Evolutionary conservation across 495 filamentous ascomycete species (phyloP).

Genomic region (Aspergillus cavernicola): DNA sequence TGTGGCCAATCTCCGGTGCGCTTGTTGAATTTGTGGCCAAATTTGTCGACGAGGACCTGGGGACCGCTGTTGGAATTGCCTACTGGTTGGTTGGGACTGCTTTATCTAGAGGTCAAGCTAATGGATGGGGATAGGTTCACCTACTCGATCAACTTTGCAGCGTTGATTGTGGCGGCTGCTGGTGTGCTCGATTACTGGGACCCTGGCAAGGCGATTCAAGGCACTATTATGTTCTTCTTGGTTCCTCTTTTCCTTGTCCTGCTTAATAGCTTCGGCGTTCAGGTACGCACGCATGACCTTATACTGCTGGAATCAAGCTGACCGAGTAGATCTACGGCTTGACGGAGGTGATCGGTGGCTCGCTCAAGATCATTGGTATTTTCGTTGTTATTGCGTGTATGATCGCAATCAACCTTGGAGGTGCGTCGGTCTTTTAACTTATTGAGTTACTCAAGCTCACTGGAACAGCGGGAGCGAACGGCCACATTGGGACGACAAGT

Average conservation of each 20-base stretch:
- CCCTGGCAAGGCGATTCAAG: slow-evolving; percentile 22
- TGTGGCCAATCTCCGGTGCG: slow-evolving; percentile 47
- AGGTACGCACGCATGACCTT: slow-evolving; percentile 17
- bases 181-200: slow-evolving; percentile 37
- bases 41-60: slow-evolving; percentile 48
- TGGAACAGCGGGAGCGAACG: slow-evolving; percentile 8
- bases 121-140: slow-evolving; percentile 32
- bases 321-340: slow-evolving; percentile 32
- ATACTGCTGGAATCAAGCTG: not conserved
- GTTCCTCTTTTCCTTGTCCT: slow-evolving; percentile 29
- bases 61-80: slow-evolving; percentile 40
- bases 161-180: slow-evolving; percentile 37
- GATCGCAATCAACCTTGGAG: slow-evolving; percentile 30
- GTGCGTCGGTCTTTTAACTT: slow-evolving; percentile 14
- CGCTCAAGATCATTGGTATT: slow-evolving; percentile 33
- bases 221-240: slow-evolving; percentile 25
- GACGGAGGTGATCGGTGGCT: slow-evolving; percentile 36
- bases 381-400: slow-evolving; percentile 29
- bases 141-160: slow-evolving; percentile 39
- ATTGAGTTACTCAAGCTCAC: not conserved
- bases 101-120: not conserved
- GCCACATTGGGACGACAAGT: slow-evolving; percentile 19
- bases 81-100: slow-evolving; percentile 37
- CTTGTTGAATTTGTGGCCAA: slow-evolving; percentile 43
- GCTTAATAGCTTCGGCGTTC: slow-evolving; percentile 31